A percentile compares a stretch with the other conserved stretches of the same genome.
phyloP scores from a whole-genome alignment of 345 rosid species.

The Acer yangbiense region DNA sequence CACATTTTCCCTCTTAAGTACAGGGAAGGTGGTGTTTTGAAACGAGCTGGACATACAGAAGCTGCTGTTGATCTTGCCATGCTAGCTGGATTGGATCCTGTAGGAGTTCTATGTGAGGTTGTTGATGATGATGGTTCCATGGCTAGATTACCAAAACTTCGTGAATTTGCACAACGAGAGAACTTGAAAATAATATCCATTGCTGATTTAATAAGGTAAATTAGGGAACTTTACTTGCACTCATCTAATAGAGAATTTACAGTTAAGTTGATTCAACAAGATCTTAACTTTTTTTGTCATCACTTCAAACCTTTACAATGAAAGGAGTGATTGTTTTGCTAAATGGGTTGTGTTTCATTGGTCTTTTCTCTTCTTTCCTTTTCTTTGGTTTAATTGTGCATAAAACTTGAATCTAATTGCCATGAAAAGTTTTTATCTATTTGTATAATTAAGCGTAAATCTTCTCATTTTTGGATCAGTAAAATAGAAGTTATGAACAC shows the following conservation, averaged over 20 bases:
- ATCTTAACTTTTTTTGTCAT: not conserved
- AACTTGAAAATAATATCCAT: conserved; percentile 68
- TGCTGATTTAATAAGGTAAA: conserved; percentile 81
- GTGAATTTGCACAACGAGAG: conserved; percentile 59
- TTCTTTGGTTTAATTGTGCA: not conserved
- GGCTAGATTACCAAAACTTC: conserved; percentile 85
- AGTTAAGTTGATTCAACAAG: not conserved
- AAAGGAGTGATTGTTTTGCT: not conserved
- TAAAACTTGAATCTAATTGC: not conserved
- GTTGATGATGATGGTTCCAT: conserved; percentile 93
- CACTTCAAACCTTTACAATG: not conserved
- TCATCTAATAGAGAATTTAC: not conserved
- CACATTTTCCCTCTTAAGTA: conserved; percentile 84
- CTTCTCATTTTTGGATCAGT: not conserved
- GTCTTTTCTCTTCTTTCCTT: too few species aligned
- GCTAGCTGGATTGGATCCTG: conserved; percentile 82
- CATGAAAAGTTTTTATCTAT: not conserved
- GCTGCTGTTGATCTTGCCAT: conserved; percentile 86
- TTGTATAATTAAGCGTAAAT: not conserved
- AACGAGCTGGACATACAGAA: conserved; percentile 96
- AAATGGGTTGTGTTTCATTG: not conserved
- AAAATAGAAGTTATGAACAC: not conserved
- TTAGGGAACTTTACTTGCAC: not conserved
- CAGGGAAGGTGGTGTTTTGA: conserved; percentile 85
- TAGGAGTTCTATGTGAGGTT: conserved; percentile 76